Evolutionary conservation across 78 protist species (phyloP).

Genomic region (Emiliania huxleyi): DNA sequence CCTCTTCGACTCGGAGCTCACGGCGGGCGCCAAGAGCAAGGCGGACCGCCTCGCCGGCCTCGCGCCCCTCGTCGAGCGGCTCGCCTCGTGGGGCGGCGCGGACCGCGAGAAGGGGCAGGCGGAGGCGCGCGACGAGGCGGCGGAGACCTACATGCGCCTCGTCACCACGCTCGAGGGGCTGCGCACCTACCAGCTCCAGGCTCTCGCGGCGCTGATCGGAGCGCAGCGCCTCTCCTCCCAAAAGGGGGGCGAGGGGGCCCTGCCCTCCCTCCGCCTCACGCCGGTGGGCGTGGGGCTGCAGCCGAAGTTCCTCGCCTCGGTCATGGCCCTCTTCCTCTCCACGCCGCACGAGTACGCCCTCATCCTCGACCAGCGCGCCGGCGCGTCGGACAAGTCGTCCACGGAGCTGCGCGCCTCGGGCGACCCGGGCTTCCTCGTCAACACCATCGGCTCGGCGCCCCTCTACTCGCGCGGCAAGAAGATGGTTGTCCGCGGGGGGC

Average conservation of each 20-base stretch:
- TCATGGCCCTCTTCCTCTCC: neutral
- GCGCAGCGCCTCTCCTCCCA: neutral
- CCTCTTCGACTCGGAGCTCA: neutral
- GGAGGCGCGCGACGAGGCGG: neutral
- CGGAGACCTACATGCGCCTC: neutral
- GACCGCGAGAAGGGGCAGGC: neutral
- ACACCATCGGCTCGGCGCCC: too few species aligned
- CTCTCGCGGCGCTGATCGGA: neutral
- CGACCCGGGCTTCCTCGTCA: neutral
- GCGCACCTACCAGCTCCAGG: neutral
- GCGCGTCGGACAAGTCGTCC: too few species aligned
- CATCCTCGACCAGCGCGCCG: neutral
- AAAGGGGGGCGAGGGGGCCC: neutral
- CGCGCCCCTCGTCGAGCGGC: too few species aligned
- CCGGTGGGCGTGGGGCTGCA: neutral
- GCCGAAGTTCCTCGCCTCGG: neutral
- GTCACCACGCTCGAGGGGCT: neutral
- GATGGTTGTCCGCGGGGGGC: neutral
- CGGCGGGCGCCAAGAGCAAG: neutral
- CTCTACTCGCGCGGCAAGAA: neutral
- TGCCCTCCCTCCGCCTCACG: neutral
- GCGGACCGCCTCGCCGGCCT: neutral
- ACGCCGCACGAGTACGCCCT: neutral
- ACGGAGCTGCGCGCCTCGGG: neutral
- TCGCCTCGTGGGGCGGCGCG: neutral